These are phyloP conservation scores for Saksenaea oblongispora DNA, from an alignment of 371 early-diverging fungal species.

Conservation along the genomic window DNA sequence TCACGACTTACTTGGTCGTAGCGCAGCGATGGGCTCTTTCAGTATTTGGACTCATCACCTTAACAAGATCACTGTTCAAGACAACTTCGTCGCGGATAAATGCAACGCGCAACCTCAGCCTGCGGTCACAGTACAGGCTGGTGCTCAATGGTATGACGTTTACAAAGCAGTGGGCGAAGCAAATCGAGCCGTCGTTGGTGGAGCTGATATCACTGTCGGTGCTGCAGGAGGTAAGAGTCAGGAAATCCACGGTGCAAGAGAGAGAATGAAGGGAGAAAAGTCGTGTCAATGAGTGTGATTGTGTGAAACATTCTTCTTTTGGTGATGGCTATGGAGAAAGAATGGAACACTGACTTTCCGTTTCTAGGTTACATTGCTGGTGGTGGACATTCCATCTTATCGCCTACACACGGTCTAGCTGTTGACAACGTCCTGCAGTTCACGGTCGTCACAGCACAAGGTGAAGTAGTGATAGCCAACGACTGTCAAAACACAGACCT, in stretches of 20 bases:
- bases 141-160: not conserved
- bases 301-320: too few species aligned
- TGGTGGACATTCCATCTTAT: slow-evolving; percentile 31
- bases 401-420: slow-evolving; percentile 38
- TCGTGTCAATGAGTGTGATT: too few species aligned
- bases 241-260: too few species aligned
- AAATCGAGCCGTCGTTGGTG: not conserved
- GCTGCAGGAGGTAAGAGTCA: slow-evolving; percentile 2
- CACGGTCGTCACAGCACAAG: slow-evolving; percentile 45
- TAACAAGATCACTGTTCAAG: slow-evolving; percentile 25
- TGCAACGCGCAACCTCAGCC: not conserved
- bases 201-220: slow-evolving; percentile 23
- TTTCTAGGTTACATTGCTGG: slow-evolving; percentile 31
- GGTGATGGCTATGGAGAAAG: not conserved
- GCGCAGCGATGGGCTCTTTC: slow-evolving; percentile 38
- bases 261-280: too few species aligned
- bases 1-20: slow-evolving; percentile 44
- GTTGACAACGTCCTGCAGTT: slow-evolving; percentile 50
- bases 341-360: too few species aligned
- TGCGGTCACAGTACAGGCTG: slow-evolving; percentile 3
- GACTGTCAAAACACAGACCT: slow-evolving; percentile 41
- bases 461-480: slow-evolving; percentile 35
- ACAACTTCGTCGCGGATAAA: slow-evolving; percentile 19
- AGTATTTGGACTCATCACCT: slow-evolving; percentile 43
- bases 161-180: not conserved